These are phyloP conservation scores for Elaeagnus macrophylla DNA, from an alignment of 306 rosid species.

Conservation along the genomic window DNA sequence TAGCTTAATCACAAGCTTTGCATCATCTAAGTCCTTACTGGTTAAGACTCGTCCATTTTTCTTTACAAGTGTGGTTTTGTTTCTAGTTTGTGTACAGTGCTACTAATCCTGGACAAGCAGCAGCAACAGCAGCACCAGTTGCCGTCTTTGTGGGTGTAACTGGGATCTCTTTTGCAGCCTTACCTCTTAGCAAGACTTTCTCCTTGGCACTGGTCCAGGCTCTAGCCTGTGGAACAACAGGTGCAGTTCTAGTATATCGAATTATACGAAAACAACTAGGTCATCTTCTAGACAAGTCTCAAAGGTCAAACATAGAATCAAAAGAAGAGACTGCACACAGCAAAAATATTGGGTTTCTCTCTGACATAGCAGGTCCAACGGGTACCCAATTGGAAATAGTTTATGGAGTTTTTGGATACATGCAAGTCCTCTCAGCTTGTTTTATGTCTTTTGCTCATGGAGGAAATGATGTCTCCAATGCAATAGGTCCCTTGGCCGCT, in stretches of 20 bases:
- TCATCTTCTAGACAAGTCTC: constrained; percentile 58
- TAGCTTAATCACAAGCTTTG: not conserved
- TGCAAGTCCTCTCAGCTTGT: constrained; percentile 95
- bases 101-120: constrained; percentile 91
- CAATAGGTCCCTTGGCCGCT: constrained; percentile 89
- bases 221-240: constrained; percentile 55
- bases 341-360: constrained; percentile 59
- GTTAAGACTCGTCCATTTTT: not conserved
- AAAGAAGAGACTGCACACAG: constrained; percentile 27
- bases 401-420: constrained; percentile 88
- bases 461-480: constrained; percentile 95
- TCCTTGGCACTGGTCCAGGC: constrained; percentile 57
- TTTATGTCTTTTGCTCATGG: constrained; percentile 99
- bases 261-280: constrained; percentile 78
- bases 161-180: constrained; percentile 61
- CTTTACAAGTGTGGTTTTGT: not conserved
- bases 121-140: constrained; percentile 90
- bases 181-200: constrained; percentile 62
- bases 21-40: not conserved
- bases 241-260: constrained; percentile 59
- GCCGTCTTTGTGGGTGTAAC: constrained; percentile 73
- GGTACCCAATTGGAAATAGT: constrained; percentile 88
- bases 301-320: constrained; percentile 27
- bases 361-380: constrained; percentile 79
- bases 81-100: constrained; percentile 91